Base-by-base conservation (phyloP, 108 stramenopile species). In the Chaetoceros muelleri region DNA sequence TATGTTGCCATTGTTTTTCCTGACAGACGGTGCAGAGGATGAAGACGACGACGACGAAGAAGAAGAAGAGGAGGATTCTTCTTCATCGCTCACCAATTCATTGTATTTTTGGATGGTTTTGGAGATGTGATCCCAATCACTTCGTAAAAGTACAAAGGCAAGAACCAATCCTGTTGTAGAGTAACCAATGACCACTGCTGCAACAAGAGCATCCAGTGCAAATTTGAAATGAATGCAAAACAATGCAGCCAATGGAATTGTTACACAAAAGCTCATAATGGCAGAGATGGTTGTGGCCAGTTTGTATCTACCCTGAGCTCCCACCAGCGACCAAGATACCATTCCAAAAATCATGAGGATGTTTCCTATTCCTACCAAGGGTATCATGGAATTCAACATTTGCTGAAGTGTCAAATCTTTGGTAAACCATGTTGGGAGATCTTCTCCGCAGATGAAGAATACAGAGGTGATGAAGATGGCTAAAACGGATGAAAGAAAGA, bases 291-390 rank as follows among this genome's bases (percentile, higher is more conserved):
- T 21, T 2, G 79, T 81, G 17, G 79, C 80, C 34, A 85, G 46
- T 27, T 60, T 64, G 34, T 74, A 80, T 57, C 80, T 51, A 2
- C 78, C 80, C 52, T 81, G 80, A 10, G 80, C 73, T 13, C 84
- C 84, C 47, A 85, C 53, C 46, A 85, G 40, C n/a, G 64, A 66
- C 84, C 84, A 85, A 23, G 58, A 70, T 13, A 81, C 64, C 61
- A 76, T 75, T 18, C 75, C 65, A 30, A 77, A 69, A 2, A 75
- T 26, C 79, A 85, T 79, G 24, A 75, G 56, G 2, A 81, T 44
- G 55, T 85, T 81, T 52, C 83, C 87, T 29, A 88, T 45, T 18
- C 79, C 82, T 1, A 84, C 52, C 40, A 80, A 31, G n/a, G 71
- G 79, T 20, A 88, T 69, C 13, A 78, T 44, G 24, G 69, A 53